Conservation (phyloP, 345 rosid genomes). For the Sisymbrium altissimum region DNA sequence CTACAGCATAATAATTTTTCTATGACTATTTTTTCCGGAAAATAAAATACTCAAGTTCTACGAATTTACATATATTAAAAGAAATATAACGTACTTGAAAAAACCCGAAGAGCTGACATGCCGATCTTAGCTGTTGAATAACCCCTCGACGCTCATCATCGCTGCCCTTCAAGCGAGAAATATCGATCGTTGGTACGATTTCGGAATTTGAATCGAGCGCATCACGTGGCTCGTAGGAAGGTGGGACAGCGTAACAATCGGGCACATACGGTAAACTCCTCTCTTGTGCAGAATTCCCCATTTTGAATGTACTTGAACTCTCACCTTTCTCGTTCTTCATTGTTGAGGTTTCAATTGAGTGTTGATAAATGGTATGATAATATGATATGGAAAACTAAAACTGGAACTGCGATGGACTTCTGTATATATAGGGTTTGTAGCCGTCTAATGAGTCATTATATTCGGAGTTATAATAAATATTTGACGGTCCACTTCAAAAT, state of each 20-base stretch:
- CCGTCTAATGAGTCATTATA: slow-evolving; percentile 1
- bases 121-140: slow-evolving; percentile 41
- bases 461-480: not conserved
- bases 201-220: slow-evolving; percentile 19
- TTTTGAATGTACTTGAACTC: slow-evolving; percentile 34
- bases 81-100: slow-evolving; percentile 44
- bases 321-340: slow-evolving; percentile 35
- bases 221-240: slow-evolving; percentile 23
- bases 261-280: slow-evolving; percentile 41
- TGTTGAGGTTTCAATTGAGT: not conserved
- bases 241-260: slow-evolving; percentile 35
- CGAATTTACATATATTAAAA: not conserved
- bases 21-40: not conserved
- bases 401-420: not conserved
- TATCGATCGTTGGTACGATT: slow-evolving; percentile 45
- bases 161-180: slow-evolving; percentile 36
- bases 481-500: slow-evolving; percentile 25
- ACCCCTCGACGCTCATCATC: slow-evolving; percentile 29
- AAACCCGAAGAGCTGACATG: slow-evolving; percentile 47
- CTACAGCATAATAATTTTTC: not conserved
- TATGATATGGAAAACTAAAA: not conserved
- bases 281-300: slow-evolving; percentile 51
- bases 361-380: not conserved
- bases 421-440: slow-evolving; percentile 19
- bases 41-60: not conserved